Evolutionary conservation across 1,284 basidiomycete genomes (phyloP).

Genomic region (Sporisorium scitamineum): DNA sequence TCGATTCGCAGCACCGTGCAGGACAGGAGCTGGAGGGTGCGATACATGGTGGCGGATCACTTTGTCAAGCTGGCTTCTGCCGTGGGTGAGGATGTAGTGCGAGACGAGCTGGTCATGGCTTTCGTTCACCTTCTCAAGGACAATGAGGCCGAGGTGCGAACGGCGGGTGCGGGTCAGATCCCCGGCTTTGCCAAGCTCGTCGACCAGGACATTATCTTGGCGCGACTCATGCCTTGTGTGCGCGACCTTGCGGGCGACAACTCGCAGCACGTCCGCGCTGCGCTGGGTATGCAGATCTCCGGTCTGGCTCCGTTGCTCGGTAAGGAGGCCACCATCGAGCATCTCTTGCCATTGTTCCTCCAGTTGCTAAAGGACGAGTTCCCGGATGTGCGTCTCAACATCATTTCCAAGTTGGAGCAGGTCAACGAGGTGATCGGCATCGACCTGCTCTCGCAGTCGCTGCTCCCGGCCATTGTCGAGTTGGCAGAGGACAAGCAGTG

Average conservation of each 20-base stretch:
- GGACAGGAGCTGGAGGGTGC: slow-evolving; percentile 98
- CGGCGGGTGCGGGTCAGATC: slow-evolving; percentile 94
- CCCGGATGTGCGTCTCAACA: slow-evolving; percentile 95
- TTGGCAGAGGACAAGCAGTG: slow-evolving; percentile 99
- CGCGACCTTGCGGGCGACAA: slow-evolving; percentile 92
- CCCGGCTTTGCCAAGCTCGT: slow-evolving; percentile 96
- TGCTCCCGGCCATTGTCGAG: slow-evolving; percentile 97
- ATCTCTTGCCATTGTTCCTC: slow-evolving; percentile 95
- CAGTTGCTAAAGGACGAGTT: slow-evolving; percentile 98
- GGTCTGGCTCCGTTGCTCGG: slow-evolving; percentile 96
- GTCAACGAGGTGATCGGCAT: slow-evolving; percentile 98
- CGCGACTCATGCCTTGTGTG: slow-evolving; percentile 94
- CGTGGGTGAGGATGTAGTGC: slow-evolving; percentile 88
- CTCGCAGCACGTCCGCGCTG: slow-evolving; percentile 96
- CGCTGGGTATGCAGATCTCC: slow-evolving; percentile 94
- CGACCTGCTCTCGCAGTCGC: slow-evolving; percentile 91
- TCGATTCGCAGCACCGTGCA: slow-evolving; percentile 82
- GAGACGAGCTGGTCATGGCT: slow-evolving; percentile 92
- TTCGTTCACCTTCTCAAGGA: slow-evolving; percentile 96
- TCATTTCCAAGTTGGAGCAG: slow-evolving; percentile 98
- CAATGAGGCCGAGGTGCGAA: slow-evolving; percentile 98
- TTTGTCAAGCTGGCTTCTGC: slow-evolving; percentile 95
- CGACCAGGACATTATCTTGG: slow-evolving; percentile 92
- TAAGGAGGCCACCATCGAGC: slow-evolving; percentile 93
- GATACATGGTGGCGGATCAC: slow-evolving; percentile 98